Conservation (phyloP, 805 yeast genomes). For the Schizosaccharomyces octosporus region DNA sequence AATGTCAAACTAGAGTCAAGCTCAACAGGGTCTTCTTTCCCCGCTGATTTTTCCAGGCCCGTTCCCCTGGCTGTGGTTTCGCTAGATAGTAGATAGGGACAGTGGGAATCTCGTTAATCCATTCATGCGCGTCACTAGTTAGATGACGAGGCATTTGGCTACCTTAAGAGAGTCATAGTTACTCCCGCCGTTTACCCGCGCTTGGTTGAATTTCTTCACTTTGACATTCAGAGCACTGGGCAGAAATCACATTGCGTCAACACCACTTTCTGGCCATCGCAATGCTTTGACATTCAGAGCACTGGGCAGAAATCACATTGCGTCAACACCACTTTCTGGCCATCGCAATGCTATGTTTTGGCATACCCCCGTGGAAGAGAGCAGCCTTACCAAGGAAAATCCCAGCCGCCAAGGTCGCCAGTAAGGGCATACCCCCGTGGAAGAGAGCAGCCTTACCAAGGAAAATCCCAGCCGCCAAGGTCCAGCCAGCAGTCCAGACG, state of each 20-base stretch:
- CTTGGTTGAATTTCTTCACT: constrained; percentile 22
- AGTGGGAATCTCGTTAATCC: constrained; percentile 14
- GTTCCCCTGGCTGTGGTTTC: constrained; percentile 14
- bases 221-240: constrained; percentile 22
- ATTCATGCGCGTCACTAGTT: constrained; percentile 7
- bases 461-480: not conserved
- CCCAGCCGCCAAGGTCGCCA: constrained; percentile 10
- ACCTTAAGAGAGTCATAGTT: constrained; percentile 22
- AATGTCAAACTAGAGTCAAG: constrained; percentile 21
- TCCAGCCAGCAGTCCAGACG: not conserved
- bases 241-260: constrained; percentile 23
- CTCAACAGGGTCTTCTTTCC: constrained; percentile 20
- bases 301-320: constrained; percentile 24
- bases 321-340: constrained; percentile 21
- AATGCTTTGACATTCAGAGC: constrained; percentile 21
- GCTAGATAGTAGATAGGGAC: constrained; percentile 13
- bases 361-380: constrained; percentile 16
- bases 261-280: constrained; percentile 21
- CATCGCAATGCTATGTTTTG: constrained; percentile 22
- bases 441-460: not conserved
- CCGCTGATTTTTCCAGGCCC: constrained; percentile 11
- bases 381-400: not conserved
- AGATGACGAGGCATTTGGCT: constrained; percentile 14
- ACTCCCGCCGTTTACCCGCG: constrained; percentile 26
- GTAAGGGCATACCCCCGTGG: constrained; percentile 5